Conservation (phyloP, 2,329 filamentous ascomycete genomes). For the Aspergillus sp. region DNA sequence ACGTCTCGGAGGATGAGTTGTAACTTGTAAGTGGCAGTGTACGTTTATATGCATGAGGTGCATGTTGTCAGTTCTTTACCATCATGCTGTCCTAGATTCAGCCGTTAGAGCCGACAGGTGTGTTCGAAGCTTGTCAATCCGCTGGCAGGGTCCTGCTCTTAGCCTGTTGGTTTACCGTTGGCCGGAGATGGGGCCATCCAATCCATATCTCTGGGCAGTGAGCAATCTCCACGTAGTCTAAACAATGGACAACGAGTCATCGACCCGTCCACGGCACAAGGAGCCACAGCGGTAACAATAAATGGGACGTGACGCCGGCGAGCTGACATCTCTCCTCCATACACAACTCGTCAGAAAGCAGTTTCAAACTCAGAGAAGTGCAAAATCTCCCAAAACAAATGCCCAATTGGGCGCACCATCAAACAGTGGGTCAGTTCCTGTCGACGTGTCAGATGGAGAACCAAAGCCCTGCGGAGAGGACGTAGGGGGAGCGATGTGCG, state of each 20-base stretch:
- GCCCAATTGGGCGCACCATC: neutral
- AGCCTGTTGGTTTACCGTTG: neutral
- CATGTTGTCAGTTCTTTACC: neutral
- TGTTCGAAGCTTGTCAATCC: slow-evolving; percentile 24
- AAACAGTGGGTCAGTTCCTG: neutral
- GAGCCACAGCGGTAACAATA: neutral
- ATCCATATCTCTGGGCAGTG: neutral
- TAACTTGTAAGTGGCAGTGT: slow-evolving; percentile 7
- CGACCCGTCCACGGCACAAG: neutral
- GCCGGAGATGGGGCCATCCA: neutral
- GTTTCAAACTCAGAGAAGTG: neutral
- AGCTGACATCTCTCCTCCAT: neutral
- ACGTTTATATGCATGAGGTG: slow-evolving; percentile 2
- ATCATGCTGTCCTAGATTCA: neutral
- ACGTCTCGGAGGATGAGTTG: slow-evolving; percentile 34
- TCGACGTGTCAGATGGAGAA: slow-evolving; percentile 6
- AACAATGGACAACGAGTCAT: neutral
- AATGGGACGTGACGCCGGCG: no score
- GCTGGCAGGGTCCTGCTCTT: neutral
- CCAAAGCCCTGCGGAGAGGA: neutral
- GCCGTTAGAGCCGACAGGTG: slow-evolving; percentile 7
- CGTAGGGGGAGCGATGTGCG: neutral
- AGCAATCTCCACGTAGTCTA: slow-evolving; percentile 1
- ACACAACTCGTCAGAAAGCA: neutral
- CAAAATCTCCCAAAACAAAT: neutral